These are phyloP conservation scores for Hymenoscyphus occultus DNA, from an alignment of 2,329 filamentous ascomycete genomes.

Conservation along the genomic window DNA sequence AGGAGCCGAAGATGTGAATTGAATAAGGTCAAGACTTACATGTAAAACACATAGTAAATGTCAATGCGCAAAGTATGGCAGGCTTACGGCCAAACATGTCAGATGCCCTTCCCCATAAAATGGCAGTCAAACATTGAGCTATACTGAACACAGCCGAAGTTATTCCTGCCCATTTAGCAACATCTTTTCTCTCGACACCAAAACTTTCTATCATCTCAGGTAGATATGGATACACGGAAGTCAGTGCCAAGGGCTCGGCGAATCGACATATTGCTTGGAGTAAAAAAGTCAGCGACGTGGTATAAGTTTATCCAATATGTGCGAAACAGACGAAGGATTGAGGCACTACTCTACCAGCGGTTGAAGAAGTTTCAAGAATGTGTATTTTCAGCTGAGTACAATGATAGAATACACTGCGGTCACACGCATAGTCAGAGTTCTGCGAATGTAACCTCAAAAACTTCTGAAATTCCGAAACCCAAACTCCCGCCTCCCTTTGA, in stretches of 20 bases:
- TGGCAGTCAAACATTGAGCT: constrained; percentile 67
- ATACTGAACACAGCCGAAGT: constrained; percentile 71
- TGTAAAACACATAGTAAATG: constrained; percentile 78
- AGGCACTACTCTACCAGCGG: neutral
- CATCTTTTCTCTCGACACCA: constrained; percentile 64
- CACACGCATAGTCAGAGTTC: neutral
- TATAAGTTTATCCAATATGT: neutral
- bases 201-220: constrained; percentile 85
- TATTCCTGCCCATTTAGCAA: constrained; percentile 78
- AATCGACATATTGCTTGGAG: constrained; percentile 73
- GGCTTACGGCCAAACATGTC: constrained; percentile 81
- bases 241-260: constrained; percentile 70
- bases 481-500: neutral
- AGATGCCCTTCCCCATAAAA: constrained; percentile 73
- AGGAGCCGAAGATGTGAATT: neutral
- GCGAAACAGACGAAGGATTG: neutral
- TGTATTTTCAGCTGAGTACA: neutral
- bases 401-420: neutral
- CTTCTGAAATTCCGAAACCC: neutral
- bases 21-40: neutral
- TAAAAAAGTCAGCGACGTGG: constrained; percentile 1
- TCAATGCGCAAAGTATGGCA: constrained; percentile 69
- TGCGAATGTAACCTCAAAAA: neutral
- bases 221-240: constrained; percentile 45
- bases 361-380: neutral